Conservation (phyloP, 306 rosid species). For the Sicyos baderoa region DNA sequence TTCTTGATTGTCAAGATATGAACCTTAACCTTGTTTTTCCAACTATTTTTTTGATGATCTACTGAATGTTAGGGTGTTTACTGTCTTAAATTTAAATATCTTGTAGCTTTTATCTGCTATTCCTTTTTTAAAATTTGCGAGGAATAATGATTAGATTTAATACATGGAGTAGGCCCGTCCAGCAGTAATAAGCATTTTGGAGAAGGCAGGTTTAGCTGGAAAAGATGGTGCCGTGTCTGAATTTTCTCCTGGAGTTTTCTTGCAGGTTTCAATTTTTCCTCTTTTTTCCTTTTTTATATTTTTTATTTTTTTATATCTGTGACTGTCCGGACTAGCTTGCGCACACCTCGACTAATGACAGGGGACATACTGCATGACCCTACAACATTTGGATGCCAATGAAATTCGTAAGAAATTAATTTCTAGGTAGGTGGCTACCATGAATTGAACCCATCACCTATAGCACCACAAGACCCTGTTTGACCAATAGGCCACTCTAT, state of each 20-base stretch:
- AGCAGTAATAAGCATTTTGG: constrained; percentile 60
- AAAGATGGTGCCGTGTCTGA: constrained; percentile 82
- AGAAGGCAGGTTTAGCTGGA: constrained; percentile 67
- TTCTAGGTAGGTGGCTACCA: too few species aligned
- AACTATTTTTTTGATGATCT: background rate
- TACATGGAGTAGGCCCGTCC: constrained; percentile 67
- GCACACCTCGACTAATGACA: too few species aligned
- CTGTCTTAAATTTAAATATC: background rate
- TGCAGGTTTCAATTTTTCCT: constrained; percentile 51
- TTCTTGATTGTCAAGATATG: constrained; percentile 13
- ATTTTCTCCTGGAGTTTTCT: constrained; percentile 77
- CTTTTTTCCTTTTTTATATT: too few species aligned
- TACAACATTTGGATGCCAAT: too few species aligned
- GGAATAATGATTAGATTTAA: constrained; percentile 10
- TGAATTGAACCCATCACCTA: too few species aligned
- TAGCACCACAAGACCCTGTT: too few species aligned
- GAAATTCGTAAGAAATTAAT: too few species aligned
- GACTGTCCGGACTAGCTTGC: too few species aligned
- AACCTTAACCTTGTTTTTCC: constrained; percentile 4
- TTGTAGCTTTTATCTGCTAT: constrained; percentile 1
- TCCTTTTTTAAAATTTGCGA: background rate
- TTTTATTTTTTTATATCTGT: too few species aligned
- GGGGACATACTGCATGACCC: too few species aligned
- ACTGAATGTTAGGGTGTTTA: background rate
- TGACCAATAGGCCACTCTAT: too few species aligned